Evolutionary conservation across 306 rosid genomes (phyloP).

Genomic region (Begonia fuchsioides): DNA sequence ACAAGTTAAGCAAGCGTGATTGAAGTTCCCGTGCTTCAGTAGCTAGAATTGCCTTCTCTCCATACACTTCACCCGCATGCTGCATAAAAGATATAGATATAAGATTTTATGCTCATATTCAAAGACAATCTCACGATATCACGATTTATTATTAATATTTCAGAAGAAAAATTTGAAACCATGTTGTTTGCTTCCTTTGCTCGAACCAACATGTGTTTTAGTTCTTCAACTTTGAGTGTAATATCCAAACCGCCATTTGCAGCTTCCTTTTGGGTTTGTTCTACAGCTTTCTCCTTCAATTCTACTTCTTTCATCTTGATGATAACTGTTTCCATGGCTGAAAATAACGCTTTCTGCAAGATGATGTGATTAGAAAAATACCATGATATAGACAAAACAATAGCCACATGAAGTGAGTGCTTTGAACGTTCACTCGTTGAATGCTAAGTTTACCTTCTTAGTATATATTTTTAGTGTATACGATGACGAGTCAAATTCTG

Average conservation of each 20-base stretch:
- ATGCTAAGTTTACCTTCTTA: no score
- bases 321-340: slow-evolving; percentile 78
- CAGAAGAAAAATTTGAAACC: slow-evolving; percentile 26
- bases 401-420: background rate
- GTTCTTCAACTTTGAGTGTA: slow-evolving; percentile 44
- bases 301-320: slow-evolving; percentile 77
- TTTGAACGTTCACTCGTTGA: no score
- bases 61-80: slow-evolving; percentile 90
- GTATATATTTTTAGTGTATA: no score
- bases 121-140: background rate
- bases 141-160: background rate
- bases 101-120: slow-evolving; percentile 2
- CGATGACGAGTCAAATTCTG: no score
- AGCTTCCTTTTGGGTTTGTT: slow-evolving; percentile 48
- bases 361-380: slow-evolving; percentile 3
- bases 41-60: slow-evolving; percentile 79
- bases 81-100: slow-evolving; percentile 11
- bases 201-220: slow-evolving; percentile 47
- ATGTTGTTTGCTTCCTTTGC: slow-evolving; percentile 85
- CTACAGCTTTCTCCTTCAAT: slow-evolving; percentile 59
- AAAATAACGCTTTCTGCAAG: slow-evolving; percentile 65
- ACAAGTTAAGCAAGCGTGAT: slow-evolving; percentile 59
- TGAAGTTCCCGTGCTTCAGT: slow-evolving; percentile 88
- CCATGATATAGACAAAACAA: background rate
- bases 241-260: slow-evolving; percentile 44